A percentile compares a stretch with the other conserved stretches of the same genome.
Evolutionary conservation across 148 eudicot species (phyloP).

Genomic region (Nepenthes mirabilis): DNA sequence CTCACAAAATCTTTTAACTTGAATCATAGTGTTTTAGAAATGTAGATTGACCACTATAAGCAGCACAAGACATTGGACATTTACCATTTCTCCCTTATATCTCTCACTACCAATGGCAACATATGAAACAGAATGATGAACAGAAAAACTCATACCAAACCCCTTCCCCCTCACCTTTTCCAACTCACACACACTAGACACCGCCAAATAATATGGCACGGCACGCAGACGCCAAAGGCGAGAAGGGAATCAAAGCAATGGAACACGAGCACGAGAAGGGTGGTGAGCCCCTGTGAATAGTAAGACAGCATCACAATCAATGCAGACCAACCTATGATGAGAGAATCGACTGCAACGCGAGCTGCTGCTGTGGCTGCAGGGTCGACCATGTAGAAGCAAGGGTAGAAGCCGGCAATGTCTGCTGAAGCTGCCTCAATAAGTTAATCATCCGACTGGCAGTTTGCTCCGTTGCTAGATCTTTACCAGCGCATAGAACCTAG

Average conservation of each 20-base stretch:
- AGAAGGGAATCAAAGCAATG: background rate
- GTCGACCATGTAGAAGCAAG: slow-evolving; percentile 73
- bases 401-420: slow-evolving; percentile 67
- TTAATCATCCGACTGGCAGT: slow-evolving; percentile 67
- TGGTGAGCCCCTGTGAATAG: background rate
- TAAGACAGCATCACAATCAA: background rate
- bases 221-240: background rate
- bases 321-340: slow-evolving; percentile 26
- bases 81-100: background rate
- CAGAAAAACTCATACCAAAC: background rate
- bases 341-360: slow-evolving; percentile 69
- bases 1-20: too few relatives aligned
- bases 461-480: slow-evolving; percentile 87
- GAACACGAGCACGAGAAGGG: background rate
- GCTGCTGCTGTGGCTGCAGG: slow-evolving; percentile 90
- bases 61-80: background rate
- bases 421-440: slow-evolving; percentile 78
- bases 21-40: background rate
- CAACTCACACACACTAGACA: background rate
- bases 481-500: slow-evolving; percentile 80
- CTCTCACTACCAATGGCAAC: background rate
- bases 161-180: background rate
- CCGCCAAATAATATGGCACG: background rate
- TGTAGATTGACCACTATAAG: background rate
- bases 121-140: background rate